Base-by-base conservation (phyloP, 805 yeast genomes). In the Wickerhamomyces rabaulensis region DNA sequence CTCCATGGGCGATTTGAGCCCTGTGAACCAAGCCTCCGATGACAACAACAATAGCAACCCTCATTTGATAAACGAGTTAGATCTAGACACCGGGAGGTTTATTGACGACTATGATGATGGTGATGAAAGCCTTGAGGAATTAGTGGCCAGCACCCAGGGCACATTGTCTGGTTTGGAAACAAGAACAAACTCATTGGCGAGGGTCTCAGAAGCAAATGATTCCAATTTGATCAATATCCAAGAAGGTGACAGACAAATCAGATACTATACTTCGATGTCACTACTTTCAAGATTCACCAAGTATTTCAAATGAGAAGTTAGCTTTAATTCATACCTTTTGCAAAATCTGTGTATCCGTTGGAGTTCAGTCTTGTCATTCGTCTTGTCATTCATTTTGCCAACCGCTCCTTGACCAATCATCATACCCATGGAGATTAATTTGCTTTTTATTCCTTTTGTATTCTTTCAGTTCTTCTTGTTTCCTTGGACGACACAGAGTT, bases 191-290 rank as follows among this genome's bases (percentile, higher is more conserved):
- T 33, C 36, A 33, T 33, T 33, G 20, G 16, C 36, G 3, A 33
- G 36, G 10, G 7, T 33, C 4, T 33, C 36, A 3, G 36, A 26
- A 4, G 31, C 33, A 9, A 40, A 25, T 20, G 47, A 38, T 13
- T 26, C 19, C 12, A 50, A 39, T 25, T 20, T 55, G 9, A 52
- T 50, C 17, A 49, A 43, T 36, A 42, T 51, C 26, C 53, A 49
- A 29, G 55, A 55, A 41, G 57, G 55, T 15, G 48, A 46, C 25
- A 39, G 59, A 16, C 55, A 51, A 8, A 9, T 33, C 36, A 33
- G 56, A 17, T 58, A 58, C 23, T 54, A 50, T 41, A 46, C 55
- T 15, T 52, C 60, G 15, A 55, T 57, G 61, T 57, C 61, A 4
- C 23, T 58, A 15, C 42, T 58, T 26, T 48, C 51, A n/a, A 54